A percentile compares a stretch with the other conserved stretches of the same genome.
phyloP scores from a whole-genome alignment of 208 protist species.

The Trichomonas vaginalis region DNA sequence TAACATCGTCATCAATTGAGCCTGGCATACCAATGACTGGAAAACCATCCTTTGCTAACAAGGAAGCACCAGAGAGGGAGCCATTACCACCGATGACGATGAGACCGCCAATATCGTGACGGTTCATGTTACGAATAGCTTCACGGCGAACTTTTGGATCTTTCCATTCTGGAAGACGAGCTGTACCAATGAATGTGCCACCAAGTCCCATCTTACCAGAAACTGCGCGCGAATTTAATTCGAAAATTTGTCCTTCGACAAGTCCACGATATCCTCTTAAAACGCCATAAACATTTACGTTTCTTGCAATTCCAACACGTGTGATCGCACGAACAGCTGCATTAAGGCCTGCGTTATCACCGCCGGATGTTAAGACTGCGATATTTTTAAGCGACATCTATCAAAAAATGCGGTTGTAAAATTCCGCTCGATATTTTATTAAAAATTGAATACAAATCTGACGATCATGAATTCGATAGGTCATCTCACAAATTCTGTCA shows the following conservation, averaged over 20 bases:
- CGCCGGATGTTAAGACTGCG: not conserved
- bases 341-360: constrained; percentile 9
- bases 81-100: not conserved
- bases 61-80: not conserved
- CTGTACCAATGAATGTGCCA: constrained; percentile 2
- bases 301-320: not conserved
- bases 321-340: not conserved
- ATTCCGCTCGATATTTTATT: not conserved
- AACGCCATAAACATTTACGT: not conserved
- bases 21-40: constrained; percentile 12
- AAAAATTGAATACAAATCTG: too few species aligned
- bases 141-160: not conserved
- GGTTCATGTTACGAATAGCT: not conserved
- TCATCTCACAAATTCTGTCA: not conserved
- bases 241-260: not conserved
- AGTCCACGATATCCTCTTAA: not conserved
- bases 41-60: not conserved
- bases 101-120: not conserved
- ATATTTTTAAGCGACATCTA: not conserved
- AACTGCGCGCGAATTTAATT: not conserved
- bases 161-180: not conserved
- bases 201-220: not conserved
- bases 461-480: not conserved
- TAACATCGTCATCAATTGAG: constrained; percentile 11
- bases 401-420: too few species aligned